These are phyloP conservation scores for Dactylonectria macrodidyma DNA, from an alignment of 2,329 filamentous ascomycete genomes.

Conservation along the genomic window DNA sequence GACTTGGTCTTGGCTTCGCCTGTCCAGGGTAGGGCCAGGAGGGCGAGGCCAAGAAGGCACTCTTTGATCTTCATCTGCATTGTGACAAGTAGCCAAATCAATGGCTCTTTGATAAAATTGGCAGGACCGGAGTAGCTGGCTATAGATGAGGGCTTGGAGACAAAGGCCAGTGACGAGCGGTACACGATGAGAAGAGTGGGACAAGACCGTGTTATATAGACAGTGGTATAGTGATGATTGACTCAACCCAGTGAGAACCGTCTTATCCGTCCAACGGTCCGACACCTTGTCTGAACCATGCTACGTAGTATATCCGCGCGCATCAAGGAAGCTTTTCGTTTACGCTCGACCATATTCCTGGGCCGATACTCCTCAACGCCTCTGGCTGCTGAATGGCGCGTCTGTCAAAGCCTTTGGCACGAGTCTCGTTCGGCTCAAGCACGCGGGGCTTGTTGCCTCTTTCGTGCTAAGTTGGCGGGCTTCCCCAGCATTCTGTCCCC, in stretches of 20 bases:
- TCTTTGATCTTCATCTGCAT: neutral
- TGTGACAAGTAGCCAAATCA: neutral
- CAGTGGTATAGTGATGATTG: neutral
- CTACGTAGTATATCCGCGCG: neutral
- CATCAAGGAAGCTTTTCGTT: neutral
- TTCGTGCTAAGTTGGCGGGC: constrained; percentile 10
- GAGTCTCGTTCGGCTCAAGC: constrained; percentile 3
- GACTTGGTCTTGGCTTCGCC: constrained; percentile 5
- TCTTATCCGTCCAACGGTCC: neutral
- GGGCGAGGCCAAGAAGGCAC: neutral
- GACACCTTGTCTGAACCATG: neutral
- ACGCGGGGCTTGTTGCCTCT: constrained; percentile 19
- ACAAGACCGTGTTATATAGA: neutral
- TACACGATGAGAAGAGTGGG: neutral
- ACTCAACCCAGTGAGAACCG: neutral
- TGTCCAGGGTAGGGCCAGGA: constrained; percentile 19
- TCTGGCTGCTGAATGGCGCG: constrained; percentile 23
- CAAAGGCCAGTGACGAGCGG: neutral
- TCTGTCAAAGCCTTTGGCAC: constrained; percentile 15
- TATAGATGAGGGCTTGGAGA: neutral
- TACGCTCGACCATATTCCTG: neutral
- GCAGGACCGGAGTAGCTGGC: neutral
- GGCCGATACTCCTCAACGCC: neutral
- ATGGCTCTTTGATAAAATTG: neutral
- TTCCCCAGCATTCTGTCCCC: constrained; percentile 14